phyloP scores from a whole-genome alignment of 106 monocot species.

The Phalaenopsis equestris region DNA sequence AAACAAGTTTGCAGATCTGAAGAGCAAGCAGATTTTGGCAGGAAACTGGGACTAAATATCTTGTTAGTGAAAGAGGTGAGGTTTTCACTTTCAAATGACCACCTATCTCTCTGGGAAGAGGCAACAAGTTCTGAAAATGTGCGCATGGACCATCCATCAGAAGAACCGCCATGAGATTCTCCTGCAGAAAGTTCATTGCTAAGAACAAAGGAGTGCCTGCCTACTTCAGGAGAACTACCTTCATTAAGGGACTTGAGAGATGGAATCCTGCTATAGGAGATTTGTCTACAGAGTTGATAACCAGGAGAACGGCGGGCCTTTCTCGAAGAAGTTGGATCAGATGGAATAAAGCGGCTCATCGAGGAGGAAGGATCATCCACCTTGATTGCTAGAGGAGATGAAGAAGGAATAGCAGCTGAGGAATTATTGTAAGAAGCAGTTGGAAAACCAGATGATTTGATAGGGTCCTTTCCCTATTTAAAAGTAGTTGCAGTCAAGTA shows the following conservation, averaged over 20 bases:
- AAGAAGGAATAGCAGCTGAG: constrained; percentile 18
- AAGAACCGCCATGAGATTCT: constrained; percentile 60
- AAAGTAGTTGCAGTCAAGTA: neutral
- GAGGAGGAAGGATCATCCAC: constrained; percentile 40
- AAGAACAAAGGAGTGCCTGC: constrained; percentile 26
- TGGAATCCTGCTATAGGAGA: constrained; percentile 44
- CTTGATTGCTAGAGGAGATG: constrained; percentile 16
- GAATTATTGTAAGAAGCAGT: constrained; percentile 24
- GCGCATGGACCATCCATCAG: constrained; percentile 77
- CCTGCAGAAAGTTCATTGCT: constrained; percentile 41
- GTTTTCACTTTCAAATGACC: constrained; percentile 55
- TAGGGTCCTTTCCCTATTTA: constrained; percentile 33
- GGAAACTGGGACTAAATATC: constrained; percentile 13
- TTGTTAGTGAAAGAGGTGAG: constrained; percentile 22
- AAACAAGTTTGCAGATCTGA: constrained; percentile 44
- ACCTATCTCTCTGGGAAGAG: constrained; percentile 60
- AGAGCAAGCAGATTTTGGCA: constrained; percentile 7
- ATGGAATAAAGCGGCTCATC: constrained; percentile 14
- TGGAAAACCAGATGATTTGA: constrained; percentile 19
- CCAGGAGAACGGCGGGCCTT: constrained; percentile 33
- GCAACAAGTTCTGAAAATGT: constrained; percentile 83
- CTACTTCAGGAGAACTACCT: constrained; percentile 31
- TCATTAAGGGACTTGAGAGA: constrained; percentile 51
- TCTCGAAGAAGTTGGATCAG: constrained; percentile 26
- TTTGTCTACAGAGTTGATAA: constrained; percentile 39